Conservation (phyloP, 805 yeast genomes). For the Metschnikowia peoriensis region DNA sequence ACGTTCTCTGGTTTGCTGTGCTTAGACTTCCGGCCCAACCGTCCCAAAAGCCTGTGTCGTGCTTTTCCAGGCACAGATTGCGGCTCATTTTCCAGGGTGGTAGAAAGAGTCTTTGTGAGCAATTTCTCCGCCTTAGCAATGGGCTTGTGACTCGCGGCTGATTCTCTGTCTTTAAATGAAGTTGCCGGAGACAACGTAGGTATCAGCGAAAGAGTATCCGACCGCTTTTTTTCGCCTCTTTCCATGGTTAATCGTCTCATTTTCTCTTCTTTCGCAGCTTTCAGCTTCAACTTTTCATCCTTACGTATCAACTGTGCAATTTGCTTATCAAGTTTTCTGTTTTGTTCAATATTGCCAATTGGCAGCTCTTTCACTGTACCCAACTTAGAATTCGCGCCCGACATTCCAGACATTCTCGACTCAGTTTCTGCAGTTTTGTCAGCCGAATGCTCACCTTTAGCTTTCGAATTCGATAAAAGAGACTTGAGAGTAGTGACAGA, state of each 20-base stretch:
- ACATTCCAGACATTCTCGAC: background rate
- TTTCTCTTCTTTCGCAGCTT: constrained; percentile 17
- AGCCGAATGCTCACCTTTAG: background rate
- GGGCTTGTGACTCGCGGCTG: background rate
- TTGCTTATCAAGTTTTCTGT: constrained; percentile 31
- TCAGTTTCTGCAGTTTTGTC: background rate
- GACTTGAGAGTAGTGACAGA: constrained; percentile 13
- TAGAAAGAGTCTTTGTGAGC: constrained; percentile 10
- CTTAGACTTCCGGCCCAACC: constrained; percentile 16
- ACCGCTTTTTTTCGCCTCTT: constrained; percentile 14
- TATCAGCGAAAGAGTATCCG: constrained; percentile 3
- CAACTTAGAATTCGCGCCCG: constrained; percentile 13
- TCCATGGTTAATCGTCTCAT: constrained; percentile 9
- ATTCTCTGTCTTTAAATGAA: constrained; percentile 4
- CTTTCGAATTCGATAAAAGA: constrained; percentile 1
- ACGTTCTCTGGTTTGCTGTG: constrained; percentile 11
- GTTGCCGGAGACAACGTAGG: constrained; percentile 8
- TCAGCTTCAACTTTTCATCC: constrained; percentile 27
- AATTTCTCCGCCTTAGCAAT: constrained; percentile 10
- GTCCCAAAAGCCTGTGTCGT: constrained; percentile 18
- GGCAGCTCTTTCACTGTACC: constrained; percentile 31
- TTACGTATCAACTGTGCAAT: constrained; percentile 32
- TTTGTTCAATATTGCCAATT: constrained; percentile 18
- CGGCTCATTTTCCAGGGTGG: background rate
- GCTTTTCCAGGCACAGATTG: background rate